These are phyloP conservation scores for Plasmodium blacklocki DNA, from an alignment of 169 alveolate genomes.

Conservation along the genomic window DNA sequence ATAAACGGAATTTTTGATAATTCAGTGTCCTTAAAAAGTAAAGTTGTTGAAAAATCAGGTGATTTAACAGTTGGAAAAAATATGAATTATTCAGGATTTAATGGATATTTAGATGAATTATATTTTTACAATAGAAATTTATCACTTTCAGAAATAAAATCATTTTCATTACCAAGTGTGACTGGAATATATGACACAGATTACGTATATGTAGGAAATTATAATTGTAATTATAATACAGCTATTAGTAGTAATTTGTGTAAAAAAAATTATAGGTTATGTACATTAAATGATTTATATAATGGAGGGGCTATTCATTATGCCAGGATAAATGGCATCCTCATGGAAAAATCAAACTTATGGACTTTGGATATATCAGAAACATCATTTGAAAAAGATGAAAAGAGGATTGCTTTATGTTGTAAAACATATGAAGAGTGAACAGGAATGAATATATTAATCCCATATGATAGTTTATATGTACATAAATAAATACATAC, in stretches of 20 bases:
- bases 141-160: conserved; percentile 33
- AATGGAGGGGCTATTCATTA: conserved; percentile 83
- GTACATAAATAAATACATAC: neutral
- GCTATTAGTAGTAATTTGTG: conserved; percentile 79
- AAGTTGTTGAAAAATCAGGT: conserved; percentile 18
- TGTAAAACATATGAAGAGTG: conserved; percentile 17
- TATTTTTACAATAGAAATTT: conserved; percentile 33
- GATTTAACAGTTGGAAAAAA: conserved; percentile 45
- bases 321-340: conserved; percentile 85
- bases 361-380: conserved; percentile 79
- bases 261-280: conserved; percentile 77
- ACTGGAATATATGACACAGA: conserved; percentile 59
- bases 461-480: too few relatives aligned
- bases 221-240: conserved; percentile 75
- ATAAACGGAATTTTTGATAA: conserved; percentile 52
- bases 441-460: too few relatives aligned
- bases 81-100: conserved; percentile 39
- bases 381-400: conserved; percentile 22
- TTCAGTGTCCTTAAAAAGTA: conserved; percentile 29
- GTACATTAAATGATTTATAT: conserved; percentile 83
- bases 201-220: conserved; percentile 76
- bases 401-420: conserved; percentile 58
- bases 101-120: conserved; percentile 59
- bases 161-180: conserved; percentile 30
- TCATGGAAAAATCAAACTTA: conserved; percentile 77